A percentile compares a stretch with the other conserved stretches of the same genome.
Conservation (phyloP, 2,329 filamentous ascomycete species). For the Fusarium hostae region DNA sequence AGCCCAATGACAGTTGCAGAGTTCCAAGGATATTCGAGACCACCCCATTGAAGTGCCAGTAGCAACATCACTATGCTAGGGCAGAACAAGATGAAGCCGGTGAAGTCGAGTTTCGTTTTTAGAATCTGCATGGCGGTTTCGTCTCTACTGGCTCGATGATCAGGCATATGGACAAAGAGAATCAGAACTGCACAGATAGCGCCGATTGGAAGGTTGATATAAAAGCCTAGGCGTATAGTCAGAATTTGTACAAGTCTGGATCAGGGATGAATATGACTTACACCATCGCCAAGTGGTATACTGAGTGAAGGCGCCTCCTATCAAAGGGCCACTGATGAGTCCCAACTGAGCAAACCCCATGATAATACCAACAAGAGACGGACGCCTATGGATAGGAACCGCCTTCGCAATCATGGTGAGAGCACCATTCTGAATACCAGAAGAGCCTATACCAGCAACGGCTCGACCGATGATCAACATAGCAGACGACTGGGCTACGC, state of each 20-base stretch:
- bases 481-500: constrained; percentile 54
- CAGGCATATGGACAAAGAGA: constrained; percentile 51
- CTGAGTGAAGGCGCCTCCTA: constrained; percentile 56
- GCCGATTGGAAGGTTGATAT: constrained; percentile 60
- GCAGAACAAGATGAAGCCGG: constrained; percentile 57
- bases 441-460: constrained; percentile 58
- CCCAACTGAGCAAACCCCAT: constrained; percentile 55
- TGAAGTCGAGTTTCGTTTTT: constrained; percentile 54
- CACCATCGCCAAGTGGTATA: constrained; percentile 59
- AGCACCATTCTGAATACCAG: constrained; percentile 55
- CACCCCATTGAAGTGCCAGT: constrained; percentile 65
- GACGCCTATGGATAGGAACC: constrained; percentile 44
- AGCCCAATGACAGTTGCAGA: constrained; percentile 58
- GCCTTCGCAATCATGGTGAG: constrained; percentile 49
- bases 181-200: constrained; percentile 49
- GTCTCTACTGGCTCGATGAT: constrained; percentile 36
- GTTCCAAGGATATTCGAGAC: constrained; percentile 58
- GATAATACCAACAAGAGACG: constrained; percentile 44
- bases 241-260: not conserved
- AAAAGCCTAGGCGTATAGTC: constrained; percentile 50
- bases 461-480: constrained; percentile 63
- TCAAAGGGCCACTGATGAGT: constrained; percentile 58
- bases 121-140: constrained; percentile 30
- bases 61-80: constrained; percentile 60
- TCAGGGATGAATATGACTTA: constrained; percentile 23